Conservation (phyloP, 176 grass and related monocot genomes). For the Stipa capillata region DNA sequence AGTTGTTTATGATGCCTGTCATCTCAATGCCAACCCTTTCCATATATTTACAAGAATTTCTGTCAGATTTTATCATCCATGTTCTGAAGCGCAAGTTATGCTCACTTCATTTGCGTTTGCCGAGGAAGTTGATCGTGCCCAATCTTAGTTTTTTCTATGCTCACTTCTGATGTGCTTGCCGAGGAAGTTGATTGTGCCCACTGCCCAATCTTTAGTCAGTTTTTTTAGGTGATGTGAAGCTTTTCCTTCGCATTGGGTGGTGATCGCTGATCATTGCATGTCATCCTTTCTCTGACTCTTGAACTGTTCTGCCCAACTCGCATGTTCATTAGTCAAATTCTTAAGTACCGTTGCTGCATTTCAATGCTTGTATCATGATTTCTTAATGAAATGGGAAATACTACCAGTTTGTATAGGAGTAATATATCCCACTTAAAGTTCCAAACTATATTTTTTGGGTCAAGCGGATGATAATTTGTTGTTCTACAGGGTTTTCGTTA, state of each 20-base stretch:
- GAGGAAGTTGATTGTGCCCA: not conserved
- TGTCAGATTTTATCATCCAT: not conserved
- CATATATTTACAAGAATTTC: not conserved
- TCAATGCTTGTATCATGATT: not conserved
- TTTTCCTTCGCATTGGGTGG: not conserved
- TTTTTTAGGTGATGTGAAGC: not conserved
- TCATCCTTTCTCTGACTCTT: not conserved
- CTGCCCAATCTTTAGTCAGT: no score
- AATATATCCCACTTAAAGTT: not conserved
- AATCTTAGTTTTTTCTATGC: no score
- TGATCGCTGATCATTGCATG: not conserved
- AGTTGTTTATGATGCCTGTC: not conserved
- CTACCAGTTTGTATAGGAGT: not conserved
- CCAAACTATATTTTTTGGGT: not conserved
- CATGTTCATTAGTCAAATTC: not conserved
- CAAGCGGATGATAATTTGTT: not conserved
- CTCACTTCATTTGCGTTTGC: no score
- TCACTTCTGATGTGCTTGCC: not conserved
- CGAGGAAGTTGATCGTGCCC: no score
- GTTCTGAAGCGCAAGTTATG: no score
- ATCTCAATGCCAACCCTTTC: not conserved
- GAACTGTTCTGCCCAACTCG: not conserved
- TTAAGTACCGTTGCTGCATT: not conserved
- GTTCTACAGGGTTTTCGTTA: conserved; percentile 40
- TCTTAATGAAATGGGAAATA: not conserved